phyloP scores from a whole-genome alignment of 768 basidiomycete genomes.

The Chalciporus sphaerocephalus region DNA sequence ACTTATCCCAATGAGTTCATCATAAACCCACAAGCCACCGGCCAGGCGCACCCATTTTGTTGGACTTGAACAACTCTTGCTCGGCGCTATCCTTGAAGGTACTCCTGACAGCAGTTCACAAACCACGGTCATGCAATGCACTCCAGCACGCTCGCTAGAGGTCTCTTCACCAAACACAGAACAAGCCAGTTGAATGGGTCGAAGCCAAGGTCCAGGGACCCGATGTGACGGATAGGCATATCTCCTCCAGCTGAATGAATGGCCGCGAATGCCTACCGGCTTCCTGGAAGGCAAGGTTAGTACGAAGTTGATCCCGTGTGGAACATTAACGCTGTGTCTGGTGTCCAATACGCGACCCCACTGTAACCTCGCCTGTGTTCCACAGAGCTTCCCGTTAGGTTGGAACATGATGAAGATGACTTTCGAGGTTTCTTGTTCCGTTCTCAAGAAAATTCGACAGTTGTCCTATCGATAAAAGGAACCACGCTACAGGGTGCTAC shows the following conservation, averaged over 20 bases:
- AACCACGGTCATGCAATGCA: slow-evolving; percentile 49
- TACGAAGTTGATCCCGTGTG: slow-evolving; percentile 73
- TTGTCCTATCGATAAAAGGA: slow-evolving; percentile 86
- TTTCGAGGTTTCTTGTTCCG: slow-evolving; percentile 90
- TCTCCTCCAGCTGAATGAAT: slow-evolving; percentile 85
- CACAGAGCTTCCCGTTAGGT: slow-evolving; percentile 74
- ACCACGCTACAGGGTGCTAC: slow-evolving; percentile 85
- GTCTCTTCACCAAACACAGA: slow-evolving; percentile 47
- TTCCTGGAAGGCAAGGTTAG: slow-evolving; percentile 71
- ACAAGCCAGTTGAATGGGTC: slow-evolving; percentile 64
- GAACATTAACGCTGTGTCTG: slow-evolving; percentile 49
- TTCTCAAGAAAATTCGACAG: slow-evolving; percentile 71
- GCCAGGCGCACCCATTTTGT: slow-evolving; percentile 3
- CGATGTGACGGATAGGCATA: slow-evolving; percentile 74
- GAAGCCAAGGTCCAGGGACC: slow-evolving; percentile 63
- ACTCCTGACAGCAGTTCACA: slow-evolving; percentile 49
- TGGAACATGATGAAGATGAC: slow-evolving; percentile 67
- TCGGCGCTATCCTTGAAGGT: slow-evolving; percentile 38
- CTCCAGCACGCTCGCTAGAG: slow-evolving; percentile 50
- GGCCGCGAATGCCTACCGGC: slow-evolving; percentile 84
- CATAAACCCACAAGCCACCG: not conserved
- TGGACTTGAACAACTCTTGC: slow-evolving; percentile 2
- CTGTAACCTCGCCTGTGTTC: slow-evolving; percentile 4
- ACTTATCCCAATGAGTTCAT: slow-evolving; percentile 18
- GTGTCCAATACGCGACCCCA: slow-evolving; percentile 1